phyloP scores from a whole-genome alignment of 306 rosid species.

The Cucurbita argyrosperma region DNA sequence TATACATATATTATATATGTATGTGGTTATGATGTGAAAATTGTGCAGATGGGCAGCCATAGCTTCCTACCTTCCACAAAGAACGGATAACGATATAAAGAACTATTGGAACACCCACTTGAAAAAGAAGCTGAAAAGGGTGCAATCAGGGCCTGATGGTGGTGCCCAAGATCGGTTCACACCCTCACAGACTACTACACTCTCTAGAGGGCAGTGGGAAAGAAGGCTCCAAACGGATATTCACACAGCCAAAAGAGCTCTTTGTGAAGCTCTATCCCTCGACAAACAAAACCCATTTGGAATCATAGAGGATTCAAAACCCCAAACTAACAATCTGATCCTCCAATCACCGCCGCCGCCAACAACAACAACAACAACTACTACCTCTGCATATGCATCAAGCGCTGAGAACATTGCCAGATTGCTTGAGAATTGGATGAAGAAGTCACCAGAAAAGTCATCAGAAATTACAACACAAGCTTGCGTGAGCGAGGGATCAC shows the following conservation, averaged over 20 bases:
- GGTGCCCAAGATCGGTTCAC: not conserved
- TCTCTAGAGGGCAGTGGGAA: constrained; percentile 85
- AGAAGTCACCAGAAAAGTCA: constrained; percentile 35
- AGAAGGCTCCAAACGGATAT: constrained; percentile 87
- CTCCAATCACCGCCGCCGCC: not conserved
- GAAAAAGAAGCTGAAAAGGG: constrained; percentile 34
- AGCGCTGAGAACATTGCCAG: constrained; percentile 60
- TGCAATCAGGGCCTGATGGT: not conserved
- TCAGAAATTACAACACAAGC: constrained; percentile 13
- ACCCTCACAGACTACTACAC: not conserved
- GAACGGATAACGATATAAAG: constrained; percentile 56
- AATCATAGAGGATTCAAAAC: constrained; percentile 8
- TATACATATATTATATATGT: too few species aligned
- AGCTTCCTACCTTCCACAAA: constrained; percentile 55
- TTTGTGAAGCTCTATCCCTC: constrained; percentile 72
- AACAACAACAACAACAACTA: not conserved
- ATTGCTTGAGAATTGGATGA: constrained; percentile 66
- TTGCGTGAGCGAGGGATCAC: constrained; percentile 39
- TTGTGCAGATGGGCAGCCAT: constrained; percentile 62
- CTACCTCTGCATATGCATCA: constrained; percentile 43
- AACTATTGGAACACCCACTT: constrained; percentile 60
- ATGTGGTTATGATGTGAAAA: not conserved
- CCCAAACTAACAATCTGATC: not conserved
- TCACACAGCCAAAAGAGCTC: constrained; percentile 71
- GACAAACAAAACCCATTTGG: not conserved